Percentiles rank a stretch among this genome's conserved stretches.
Evolutionary conservation across 768 basidiomycete species (phyloP).

Genomic region (Lentinus brumalis): DNA sequence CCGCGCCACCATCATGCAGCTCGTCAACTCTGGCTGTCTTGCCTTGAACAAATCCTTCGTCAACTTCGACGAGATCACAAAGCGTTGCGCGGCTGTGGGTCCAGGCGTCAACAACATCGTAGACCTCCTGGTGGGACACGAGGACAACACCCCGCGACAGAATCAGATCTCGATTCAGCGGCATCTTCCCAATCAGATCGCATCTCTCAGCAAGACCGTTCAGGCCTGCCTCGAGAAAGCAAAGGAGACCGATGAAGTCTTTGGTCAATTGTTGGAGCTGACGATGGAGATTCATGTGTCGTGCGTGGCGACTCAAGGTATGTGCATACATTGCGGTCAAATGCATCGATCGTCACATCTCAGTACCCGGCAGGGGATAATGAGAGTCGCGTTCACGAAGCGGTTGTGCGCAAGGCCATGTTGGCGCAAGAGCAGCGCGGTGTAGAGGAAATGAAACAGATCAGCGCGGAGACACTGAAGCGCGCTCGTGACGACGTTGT

Average conservation of each 20-base stretch:
- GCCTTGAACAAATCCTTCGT: slow-evolving; percentile 3
- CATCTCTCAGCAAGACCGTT: neutral
- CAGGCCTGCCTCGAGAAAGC: slow-evolving; percentile 5
- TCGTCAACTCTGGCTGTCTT: slow-evolving; percentile 6
- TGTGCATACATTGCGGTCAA: neutral
- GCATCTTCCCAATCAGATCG: slow-evolving; percentile 2
- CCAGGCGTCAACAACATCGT: slow-evolving; percentile 7
- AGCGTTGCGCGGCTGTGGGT: neutral
- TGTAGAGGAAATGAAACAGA: slow-evolving; percentile 1
- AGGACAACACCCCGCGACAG: slow-evolving; percentile 2
- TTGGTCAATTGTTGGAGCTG: neutral
- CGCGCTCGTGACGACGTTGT: neutral
- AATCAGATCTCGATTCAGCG: slow-evolving; percentile 2
- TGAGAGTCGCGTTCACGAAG: neutral
- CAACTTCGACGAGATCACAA: slow-evolving; percentile 10
- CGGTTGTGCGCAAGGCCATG: neutral
- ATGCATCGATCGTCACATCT: too few relatives aligned
- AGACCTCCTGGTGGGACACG: slow-evolving; percentile 1
- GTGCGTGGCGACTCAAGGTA: slow-evolving; percentile 2
- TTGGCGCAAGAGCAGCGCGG: neutral
- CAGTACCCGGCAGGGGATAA: neutral
- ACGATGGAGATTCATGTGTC: slow-evolving; percentile 6
- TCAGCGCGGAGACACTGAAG: neutral
- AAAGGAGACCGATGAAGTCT: slow-evolving; percentile 1
- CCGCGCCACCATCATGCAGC: slow-evolving; percentile 7